These are phyloP conservation scores for Hygrophorus pudorinus DNA, from an alignment of 768 basidiomycete genomes.

Conservation along the genomic window DNA sequence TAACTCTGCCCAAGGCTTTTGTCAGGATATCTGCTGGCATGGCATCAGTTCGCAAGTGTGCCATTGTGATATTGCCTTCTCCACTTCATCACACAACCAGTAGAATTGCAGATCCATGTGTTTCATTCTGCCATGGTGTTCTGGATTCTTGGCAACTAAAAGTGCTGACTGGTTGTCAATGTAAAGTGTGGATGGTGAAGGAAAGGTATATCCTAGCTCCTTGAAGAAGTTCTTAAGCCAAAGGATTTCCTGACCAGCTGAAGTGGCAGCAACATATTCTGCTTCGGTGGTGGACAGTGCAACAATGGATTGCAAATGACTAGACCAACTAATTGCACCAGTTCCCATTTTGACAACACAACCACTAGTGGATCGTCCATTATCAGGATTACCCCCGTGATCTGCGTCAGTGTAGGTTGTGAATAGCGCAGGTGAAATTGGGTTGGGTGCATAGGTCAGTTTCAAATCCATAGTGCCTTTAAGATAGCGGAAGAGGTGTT, in stretches of 20 bases:
- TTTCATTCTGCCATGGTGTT: constrained; percentile 23
- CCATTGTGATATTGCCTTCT: constrained; percentile 8
- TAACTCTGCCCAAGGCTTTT: constrained; percentile 13
- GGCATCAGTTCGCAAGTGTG: constrained; percentile 10
- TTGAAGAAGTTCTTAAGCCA: constrained; percentile 21
- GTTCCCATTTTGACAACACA: constrained; percentile 24
- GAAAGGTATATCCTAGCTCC: constrained; percentile 15
- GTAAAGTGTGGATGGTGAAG: constrained; percentile 15
- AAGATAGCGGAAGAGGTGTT: constrained; percentile 25
- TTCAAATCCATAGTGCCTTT: constrained; percentile 25
- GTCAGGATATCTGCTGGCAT: constrained; percentile 18
- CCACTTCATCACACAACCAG: constrained; percentile 16
- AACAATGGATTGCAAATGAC: constrained; percentile 27
- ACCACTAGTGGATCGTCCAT: constrained; percentile 25
- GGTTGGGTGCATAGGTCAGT: constrained; percentile 13
- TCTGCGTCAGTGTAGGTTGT: constrained; percentile 18
- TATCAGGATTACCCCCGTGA: constrained; percentile 19
- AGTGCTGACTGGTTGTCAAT: constrained; percentile 28
- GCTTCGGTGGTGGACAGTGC: too few relatives aligned
- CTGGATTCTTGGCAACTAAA: constrained; percentile 24
- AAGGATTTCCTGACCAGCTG: constrained; percentile 20
- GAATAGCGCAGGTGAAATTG: constrained; percentile 9
- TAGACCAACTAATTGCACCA: constrained; percentile 28
- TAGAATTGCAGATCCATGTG: constrained; percentile 18
- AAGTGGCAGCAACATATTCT: constrained; percentile 26